Evolutionary conservation across 176 grass and related monocot species (phyloP), one percentile per base, ranked within the genome.

Genomic region (Cymbopogon citratus): DNA sequence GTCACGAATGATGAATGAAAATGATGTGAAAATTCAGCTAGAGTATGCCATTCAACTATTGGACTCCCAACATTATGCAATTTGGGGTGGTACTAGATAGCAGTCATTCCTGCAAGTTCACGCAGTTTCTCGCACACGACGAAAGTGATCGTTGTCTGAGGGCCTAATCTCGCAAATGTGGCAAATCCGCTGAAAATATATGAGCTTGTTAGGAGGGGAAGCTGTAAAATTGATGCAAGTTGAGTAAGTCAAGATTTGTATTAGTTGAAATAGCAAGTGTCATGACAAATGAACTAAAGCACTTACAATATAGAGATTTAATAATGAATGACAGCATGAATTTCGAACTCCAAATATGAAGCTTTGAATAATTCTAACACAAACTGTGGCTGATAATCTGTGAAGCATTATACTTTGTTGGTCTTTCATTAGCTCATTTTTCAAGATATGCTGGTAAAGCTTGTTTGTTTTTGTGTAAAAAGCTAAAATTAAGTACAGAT

Each of bases 61-160:
- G 48, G 35, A 33, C 16, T 7, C 31, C 15, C 7, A 81, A 34
- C n/a, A 12, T 31, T 23, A 43, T 49, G 40, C 31, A 56, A 21
- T 67, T 51, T 64, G n/a, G 60, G 3, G 16, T 1, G 21, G 38
- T 79, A 69, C 77, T 89, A 94, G 48, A 95, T 94, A 26, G 92
- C 90, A 66, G 83, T 80, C 75, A 95, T 90, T 80, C 96, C 92
- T 9, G 73, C 73, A 15, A 99, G 83, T 81, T 88, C 73, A 0
- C 96, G 87, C 49, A 99, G 73, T 69, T 95, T 94, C 84, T 99
- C 96, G n/a, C 87, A 98, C 28, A 85, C 77, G 49, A 95, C 67
- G 43, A 98, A 91, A 61, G 90, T 99, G 74, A 99, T 93, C 65
- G 89, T 85, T 69, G 92, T 95, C 83, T 95, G 92, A 54, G 92